Evolutionary conservation across 2,329 filamentous ascomycete genomes (phyloP).

Genomic region (Trichophyton schoenleinii): DNA sequence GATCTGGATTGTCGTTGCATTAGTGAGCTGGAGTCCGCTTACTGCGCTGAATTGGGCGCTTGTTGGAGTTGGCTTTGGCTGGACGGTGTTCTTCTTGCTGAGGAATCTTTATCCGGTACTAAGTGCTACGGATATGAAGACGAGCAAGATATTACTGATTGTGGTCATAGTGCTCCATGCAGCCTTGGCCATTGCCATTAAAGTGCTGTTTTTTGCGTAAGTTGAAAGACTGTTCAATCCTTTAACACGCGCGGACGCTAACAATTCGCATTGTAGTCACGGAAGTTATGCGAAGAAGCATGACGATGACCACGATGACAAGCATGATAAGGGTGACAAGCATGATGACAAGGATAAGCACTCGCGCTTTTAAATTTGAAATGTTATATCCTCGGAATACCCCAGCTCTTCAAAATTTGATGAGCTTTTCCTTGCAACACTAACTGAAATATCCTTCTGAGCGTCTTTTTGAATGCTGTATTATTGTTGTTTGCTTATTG

Average conservation of each 20-base stretch:
- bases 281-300: conserved; percentile 48
- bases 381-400: not conserved
- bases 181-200: conserved; percentile 85
- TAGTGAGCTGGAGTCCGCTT: conserved; percentile 81
- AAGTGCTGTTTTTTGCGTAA: conserved; percentile 85
- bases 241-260: conserved; percentile 9
- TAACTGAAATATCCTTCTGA: not conserved
- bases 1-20: conserved; percentile 89
- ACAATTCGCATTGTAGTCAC: conserved; percentile 31
- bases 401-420: not conserved
- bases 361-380: not conserved
- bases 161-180: conserved; percentile 76
- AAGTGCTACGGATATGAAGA: conserved; percentile 82
- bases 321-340: conserved; percentile 21
- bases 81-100: conserved; percentile 72
- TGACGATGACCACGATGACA: conserved; percentile 22
- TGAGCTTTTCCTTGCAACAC: not conserved
- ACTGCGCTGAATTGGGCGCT: conserved; percentile 86
- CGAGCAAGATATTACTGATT: conserved; percentile 74
- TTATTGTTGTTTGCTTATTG: not conserved
- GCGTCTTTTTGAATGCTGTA: not conserved
- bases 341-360: conserved; percentile 14
- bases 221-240: conserved; percentile 17
- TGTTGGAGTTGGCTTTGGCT: conserved; percentile 70
- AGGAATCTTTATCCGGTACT: conserved; percentile 84